These are phyloP conservation scores for Perilla frutescens DNA, from an alignment of 257 asterid species.

Conservation along the genomic window DNA sequence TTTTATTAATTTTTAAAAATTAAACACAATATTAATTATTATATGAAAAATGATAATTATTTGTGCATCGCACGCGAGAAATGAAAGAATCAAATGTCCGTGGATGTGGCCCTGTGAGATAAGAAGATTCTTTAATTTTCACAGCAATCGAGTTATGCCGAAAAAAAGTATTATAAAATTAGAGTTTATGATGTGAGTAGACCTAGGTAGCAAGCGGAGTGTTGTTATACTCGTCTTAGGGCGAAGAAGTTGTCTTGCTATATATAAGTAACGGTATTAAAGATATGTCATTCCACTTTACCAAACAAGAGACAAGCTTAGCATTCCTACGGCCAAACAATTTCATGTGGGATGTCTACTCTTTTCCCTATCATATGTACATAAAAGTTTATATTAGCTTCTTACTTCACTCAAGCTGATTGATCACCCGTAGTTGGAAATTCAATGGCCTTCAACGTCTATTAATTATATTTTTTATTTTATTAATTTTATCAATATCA, in stretches of 20 bases:
- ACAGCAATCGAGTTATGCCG: too few species aligned
- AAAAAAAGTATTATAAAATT: not conserved
- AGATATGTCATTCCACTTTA: slow-evolving; percentile 37
- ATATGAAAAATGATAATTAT: too few species aligned
- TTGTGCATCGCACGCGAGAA: too few species aligned
- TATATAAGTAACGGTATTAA: slow-evolving; percentile 29
- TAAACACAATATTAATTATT: too few species aligned
- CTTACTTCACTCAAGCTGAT: slow-evolving; percentile 1
- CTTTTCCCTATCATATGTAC: slow-evolving; percentile 6
- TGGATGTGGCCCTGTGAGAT: too few species aligned
- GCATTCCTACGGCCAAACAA: slow-evolving; percentile 35
- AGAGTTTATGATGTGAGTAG: slow-evolving; percentile 23
- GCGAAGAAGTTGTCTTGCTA: slow-evolving; percentile 37
- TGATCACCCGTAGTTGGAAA: not conserved
- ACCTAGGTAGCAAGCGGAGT: slow-evolving; percentile 24
- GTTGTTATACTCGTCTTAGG: slow-evolving; percentile 26
- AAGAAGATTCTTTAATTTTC: too few species aligned
- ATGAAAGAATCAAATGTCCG: too few species aligned
- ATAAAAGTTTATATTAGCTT: not conserved
- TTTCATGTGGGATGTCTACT: slow-evolving; percentile 42
- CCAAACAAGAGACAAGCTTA: slow-evolving; percentile 40
- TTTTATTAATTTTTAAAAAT: too few species aligned
- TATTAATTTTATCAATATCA: too few species aligned
- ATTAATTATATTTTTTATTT: too few species aligned
- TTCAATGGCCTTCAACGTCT: too few species aligned